Evolutionary conservation across 768 basidiomycete genomes (phyloP), one percentile per base, ranked within the genome.

Genomic region (Dacryopinax spathularia): DNA sequence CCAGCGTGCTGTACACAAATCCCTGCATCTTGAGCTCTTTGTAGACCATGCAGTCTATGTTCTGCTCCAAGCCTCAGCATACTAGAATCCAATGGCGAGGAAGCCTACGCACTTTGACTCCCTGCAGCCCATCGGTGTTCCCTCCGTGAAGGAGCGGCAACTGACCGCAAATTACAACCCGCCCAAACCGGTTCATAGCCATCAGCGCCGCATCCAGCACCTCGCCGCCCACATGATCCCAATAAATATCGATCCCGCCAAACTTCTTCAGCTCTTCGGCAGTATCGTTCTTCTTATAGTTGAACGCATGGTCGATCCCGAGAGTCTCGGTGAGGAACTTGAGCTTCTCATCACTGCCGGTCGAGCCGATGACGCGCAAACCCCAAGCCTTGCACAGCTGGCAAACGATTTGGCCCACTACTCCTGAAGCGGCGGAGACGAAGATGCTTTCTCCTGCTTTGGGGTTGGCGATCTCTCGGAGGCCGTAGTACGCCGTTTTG

Each of bases 371-470:
- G 36, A 89, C 87, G 68, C 84, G 85, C 34, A 77, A 65, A 0
- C 80, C 80, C 0, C 73, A 70, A 0, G 66, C 66, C 65, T 79
- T 78, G 22, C 79, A 77, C 16, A 80, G 67, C 69, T 80, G 78
- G 33, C 75, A 70, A 48, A 79, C 77, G 18, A 77, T 33, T 9
- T 84, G 81, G n/a, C 92, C 91, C 9, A 91, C 89, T 0, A 91
- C 85, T 10, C 93, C 94, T 9, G 95, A 93, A 1, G 94, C 94
- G 20, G 91, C 93, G 0, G 90, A 91, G 10, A 87, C 87, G 25
- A 97, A 80, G 48, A 95, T 81, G 0, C 82, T 89, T 65, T 97
- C 92, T 10, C 92, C 77, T 60, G 71, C 79, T 79, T 79, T 76
- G 15, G 77, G 69, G 39, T 72, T 64, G 2, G 75, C 68, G 62